These are phyloP conservation scores for Mitragyna speciosa DNA, from an alignment of 257 asterid species.

Conservation along the genomic window DNA sequence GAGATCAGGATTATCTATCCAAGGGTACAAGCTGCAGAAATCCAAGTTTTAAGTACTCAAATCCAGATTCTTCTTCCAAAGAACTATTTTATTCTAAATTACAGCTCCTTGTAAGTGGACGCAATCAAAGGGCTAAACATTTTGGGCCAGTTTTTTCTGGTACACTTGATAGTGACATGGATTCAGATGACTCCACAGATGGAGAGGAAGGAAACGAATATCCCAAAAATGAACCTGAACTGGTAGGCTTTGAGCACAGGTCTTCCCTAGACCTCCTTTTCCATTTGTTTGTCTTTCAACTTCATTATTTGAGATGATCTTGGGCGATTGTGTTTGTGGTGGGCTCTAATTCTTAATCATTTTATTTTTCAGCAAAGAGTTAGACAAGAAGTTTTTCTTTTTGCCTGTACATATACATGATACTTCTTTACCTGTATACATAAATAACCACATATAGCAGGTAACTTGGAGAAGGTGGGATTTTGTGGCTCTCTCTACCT, in stretches of 20 bases:
- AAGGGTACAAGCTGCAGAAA: slow-evolving; percentile 36
- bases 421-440: no score
- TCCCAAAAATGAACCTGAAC: slow-evolving; percentile 37
- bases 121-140: slow-evolving; percentile 26
- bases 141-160: slow-evolving; percentile 45
- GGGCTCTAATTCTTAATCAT: no score
- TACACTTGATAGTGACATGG: slow-evolving; percentile 42
- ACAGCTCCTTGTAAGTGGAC: slow-evolving; percentile 23
- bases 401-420: no score
- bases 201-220: slow-evolving; percentile 30
- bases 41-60: slow-evolving; percentile 38
- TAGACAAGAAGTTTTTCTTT: no score
- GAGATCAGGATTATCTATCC: slow-evolving; percentile 30
- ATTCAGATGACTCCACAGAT: slow-evolving; percentile 46
- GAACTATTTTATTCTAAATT: slow-evolving; percentile 24
- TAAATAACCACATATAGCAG: no score
- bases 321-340: no score
- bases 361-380: no score
- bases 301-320: no score
- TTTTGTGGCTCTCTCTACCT: not conserved
- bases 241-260: slow-evolving; percentile 43
- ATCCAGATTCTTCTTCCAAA: slow-evolving; percentile 33
- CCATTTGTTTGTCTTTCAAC: no score
- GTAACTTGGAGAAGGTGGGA: not conserved
- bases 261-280: not conserved